These are phyloP conservation scores for Fulvia fulva DNA, from an alignment of 2,329 filamentous ascomycete species.

Conservation along the genomic window DNA sequence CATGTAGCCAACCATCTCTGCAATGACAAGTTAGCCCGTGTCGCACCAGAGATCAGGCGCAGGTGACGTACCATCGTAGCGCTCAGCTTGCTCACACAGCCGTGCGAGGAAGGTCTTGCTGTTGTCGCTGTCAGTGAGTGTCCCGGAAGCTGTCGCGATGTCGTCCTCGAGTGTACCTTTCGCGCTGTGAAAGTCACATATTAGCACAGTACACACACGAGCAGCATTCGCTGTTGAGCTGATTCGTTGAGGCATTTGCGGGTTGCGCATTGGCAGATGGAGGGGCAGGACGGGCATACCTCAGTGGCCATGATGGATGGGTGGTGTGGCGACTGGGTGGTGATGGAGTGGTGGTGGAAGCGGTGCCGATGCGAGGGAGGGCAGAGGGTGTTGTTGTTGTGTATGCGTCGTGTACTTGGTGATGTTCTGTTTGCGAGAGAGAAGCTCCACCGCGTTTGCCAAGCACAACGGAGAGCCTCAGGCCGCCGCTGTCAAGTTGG, in stretches of 20 bases:
- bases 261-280: conserved; percentile 22
- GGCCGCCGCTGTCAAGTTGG: not conserved
- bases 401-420: not conserved
- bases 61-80: conserved; percentile 78
- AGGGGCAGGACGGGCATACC: conserved; percentile 48
- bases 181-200: conserved; percentile 45
- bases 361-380: not conserved
- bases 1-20: conserved; percentile 98
- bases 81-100: conserved; percentile 99
- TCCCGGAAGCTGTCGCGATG: conserved; percentile 18
- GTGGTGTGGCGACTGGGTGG: not conserved
- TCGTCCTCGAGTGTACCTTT: conserved; percentile 40
- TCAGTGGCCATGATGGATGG: conserved; percentile 54
- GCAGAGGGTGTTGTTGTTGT: not conserved
- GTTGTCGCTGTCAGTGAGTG: conserved; percentile 43
- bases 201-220: conserved; percentile 27
- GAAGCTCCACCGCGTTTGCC: not conserved
- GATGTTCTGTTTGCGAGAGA: not conserved
- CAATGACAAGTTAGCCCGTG: conserved; percentile 23
- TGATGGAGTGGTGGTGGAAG: not conserved
- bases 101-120: conserved; percentile 99
- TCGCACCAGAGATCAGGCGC: conserved; percentile 4
- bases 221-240: conserved; percentile 30
- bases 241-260: conserved; percentile 26
- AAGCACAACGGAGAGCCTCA: not conserved